Percentiles rank a stretch among this genome's conserved stretches.
Evolutionary conservation across 768 basidiomycete genomes (phyloP).

Genomic region (Boletus subparvulus): DNA sequence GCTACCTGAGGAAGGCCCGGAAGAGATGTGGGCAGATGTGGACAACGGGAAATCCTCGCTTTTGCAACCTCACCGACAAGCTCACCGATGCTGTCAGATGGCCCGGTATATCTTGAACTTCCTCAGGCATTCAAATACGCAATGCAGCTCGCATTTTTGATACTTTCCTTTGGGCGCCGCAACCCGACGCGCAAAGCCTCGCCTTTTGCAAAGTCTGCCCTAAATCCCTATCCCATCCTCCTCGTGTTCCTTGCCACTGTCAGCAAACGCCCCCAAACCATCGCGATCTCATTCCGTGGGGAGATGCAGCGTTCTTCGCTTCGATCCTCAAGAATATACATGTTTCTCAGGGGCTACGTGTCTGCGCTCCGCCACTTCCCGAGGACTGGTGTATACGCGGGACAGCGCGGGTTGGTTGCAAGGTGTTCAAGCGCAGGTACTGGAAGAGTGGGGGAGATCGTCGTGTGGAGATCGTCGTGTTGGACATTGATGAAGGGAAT

Average conservation of each 20-base stretch:
- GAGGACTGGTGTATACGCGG: conserved; percentile 97
- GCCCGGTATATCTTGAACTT: conserved; percentile 39
- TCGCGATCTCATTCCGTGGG: conserved; percentile 78
- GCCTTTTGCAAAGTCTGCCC: conserved; percentile 49
- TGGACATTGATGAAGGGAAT: conserved; percentile 57
- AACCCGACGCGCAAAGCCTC: conserved; percentile 61
- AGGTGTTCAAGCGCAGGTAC: conserved; percentile 89
- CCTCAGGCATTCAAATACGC: conserved; percentile 72
- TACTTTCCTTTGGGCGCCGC: conserved; percentile 70
- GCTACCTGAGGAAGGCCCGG: conserved; percentile 37
- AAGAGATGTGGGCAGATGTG: conserved; percentile 62
- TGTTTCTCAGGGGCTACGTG: conserved; percentile 42
- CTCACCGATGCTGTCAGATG: conserved; percentile 31
- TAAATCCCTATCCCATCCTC: conserved; percentile 87
- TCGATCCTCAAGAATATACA: conserved; percentile 55
- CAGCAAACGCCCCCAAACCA: conserved; percentile 60
- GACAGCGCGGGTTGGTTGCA: conserved; percentile 92
- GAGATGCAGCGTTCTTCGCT: conserved; percentile 61
- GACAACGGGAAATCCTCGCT: conserved; percentile 46
- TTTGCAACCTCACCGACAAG: conserved; percentile 27
- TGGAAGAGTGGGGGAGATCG: conserved; percentile 80
- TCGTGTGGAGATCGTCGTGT: conserved; percentile 73
- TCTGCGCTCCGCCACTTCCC: conserved; percentile 66
- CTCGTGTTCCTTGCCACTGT: conserved; percentile 87
- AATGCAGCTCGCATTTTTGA: conserved; percentile 72